Evolutionary conservation across 176 grass and related monocot genomes (phyloP).

Genomic region (Paspalum vaginatum): DNA sequence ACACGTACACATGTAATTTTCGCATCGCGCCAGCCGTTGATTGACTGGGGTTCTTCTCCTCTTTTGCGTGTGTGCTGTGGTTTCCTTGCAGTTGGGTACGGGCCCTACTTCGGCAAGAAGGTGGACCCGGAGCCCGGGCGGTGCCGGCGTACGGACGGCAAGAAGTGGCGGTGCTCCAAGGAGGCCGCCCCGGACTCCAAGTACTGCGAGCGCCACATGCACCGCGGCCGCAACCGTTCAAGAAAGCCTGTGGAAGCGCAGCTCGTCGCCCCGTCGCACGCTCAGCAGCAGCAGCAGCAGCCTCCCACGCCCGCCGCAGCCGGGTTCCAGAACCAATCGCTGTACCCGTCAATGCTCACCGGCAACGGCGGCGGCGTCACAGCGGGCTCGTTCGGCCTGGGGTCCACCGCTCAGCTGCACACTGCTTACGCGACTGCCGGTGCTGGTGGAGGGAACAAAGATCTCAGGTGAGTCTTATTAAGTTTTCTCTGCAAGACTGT

Average conservation of each 20-base stretch:
- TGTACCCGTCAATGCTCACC: constrained; percentile 36
- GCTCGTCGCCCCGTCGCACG: constrained; percentile 45
- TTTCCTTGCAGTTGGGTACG: constrained; percentile 62
- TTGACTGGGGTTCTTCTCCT: neutral
- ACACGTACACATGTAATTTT: neutral
- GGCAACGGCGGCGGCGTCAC: neutral
- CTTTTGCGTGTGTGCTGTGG: neutral
- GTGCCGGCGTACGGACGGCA: constrained; percentile 96
- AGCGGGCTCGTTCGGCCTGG: constrained; percentile 29
- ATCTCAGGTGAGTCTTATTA: constrained; percentile 52
- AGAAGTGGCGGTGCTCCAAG: constrained; percentile 98
- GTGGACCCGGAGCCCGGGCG: constrained; percentile 88
- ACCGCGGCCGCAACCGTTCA: constrained; percentile 95
- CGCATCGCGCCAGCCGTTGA: constrained; percentile 27
- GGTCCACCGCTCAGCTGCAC: constrained; percentile 52
- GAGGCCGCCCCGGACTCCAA: constrained; percentile 85
- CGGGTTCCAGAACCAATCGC: constrained; percentile 50
- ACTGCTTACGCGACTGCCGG: constrained; percentile 47
- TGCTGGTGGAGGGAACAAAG: constrained; percentile 43
- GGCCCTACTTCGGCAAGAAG: constrained; percentile 88
- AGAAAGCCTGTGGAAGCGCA: constrained; percentile 99
- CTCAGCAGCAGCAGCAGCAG: constrained; percentile 32
- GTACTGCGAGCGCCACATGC: constrained; percentile 99
- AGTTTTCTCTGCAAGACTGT: constrained; percentile 22
- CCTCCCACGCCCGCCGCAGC: neutral